A percentile compares a stretch with the other conserved stretches of the same genome.
Evolutionary conservation across 192 early-diverging fungal genomes (phyloP).

Genomic region (Powellomyces hirtus): DNA sequence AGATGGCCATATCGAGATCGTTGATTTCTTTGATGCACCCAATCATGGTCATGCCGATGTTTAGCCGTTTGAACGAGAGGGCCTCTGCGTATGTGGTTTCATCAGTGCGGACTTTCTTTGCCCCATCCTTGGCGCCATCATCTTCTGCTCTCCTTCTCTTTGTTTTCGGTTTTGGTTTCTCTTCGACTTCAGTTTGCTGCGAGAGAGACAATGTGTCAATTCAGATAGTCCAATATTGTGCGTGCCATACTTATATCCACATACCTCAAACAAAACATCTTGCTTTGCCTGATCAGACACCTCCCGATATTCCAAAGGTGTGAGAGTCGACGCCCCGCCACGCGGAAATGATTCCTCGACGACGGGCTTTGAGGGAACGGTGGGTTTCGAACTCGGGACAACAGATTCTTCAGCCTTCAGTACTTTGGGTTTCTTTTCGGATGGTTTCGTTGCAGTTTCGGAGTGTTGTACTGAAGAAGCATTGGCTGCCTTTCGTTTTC

Average conservation of each 20-base stretch:
- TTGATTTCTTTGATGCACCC: conserved; percentile 79
- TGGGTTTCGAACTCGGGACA: not conserved
- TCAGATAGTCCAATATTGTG: not conserved
- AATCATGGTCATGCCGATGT: conserved; percentile 70
- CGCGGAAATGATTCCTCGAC: conserved; percentile 72
- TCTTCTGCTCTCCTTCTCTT: conserved; percentile 29
- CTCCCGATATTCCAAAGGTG: conserved; percentile 81
- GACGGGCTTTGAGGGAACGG: not conserved
- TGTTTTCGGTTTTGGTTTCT: conserved; percentile 43
- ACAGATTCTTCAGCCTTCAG: not conserved
- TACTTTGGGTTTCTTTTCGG: not conserved
- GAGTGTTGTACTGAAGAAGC: not conserved
- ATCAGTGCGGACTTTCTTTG: conserved; percentile 10
- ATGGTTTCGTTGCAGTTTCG: not conserved
- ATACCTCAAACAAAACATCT: conserved; percentile 56
- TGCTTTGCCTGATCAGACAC: conserved; percentile 70
- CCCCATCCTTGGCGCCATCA: not conserved
- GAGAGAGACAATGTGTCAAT: not conserved
- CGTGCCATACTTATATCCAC: not conserved
- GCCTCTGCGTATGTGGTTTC: conserved; percentile 19
- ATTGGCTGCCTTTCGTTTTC: not conserved
- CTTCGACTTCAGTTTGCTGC: conserved; percentile 26
- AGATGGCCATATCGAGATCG: conserved; percentile 76
- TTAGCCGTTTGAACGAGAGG: conserved; percentile 47
- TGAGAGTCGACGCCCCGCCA: conserved; percentile 75